phyloP scores from a whole-genome alignment of 1,139 yeast genomes.

The Zhuliangozyma parablackwelliae region DNA sequence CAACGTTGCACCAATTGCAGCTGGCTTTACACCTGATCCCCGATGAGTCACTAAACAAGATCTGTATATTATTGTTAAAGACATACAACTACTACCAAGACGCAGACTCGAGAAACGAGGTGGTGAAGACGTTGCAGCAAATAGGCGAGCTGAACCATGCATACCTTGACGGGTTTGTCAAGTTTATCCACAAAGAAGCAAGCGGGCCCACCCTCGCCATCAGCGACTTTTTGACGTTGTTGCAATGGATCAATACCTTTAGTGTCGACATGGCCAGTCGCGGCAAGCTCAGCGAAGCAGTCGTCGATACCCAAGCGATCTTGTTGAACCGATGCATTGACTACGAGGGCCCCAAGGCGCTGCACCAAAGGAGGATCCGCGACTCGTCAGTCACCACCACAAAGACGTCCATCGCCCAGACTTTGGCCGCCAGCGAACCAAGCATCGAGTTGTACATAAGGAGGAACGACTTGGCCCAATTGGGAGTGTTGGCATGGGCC shows the following conservation, averaged over 20 bases:
- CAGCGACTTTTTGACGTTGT: slow-evolving; percentile 51
- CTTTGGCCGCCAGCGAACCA: slow-evolving; percentile 12
- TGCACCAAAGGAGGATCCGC: slow-evolving; percentile 48
- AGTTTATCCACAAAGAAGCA: slow-evolving; percentile 35
- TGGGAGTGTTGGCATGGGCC: slow-evolving; percentile 42
- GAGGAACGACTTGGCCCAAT: slow-evolving; percentile 11
- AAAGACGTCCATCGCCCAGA: slow-evolving; percentile 20
- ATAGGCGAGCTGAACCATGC: slow-evolving; percentile 28
- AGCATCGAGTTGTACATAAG: too few species aligned
- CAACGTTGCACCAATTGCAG: slow-evolving; percentile 19
- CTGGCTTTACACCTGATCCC: slow-evolving; percentile 14
- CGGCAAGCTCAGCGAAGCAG: slow-evolving; percentile 10
- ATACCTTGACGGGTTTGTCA: slow-evolving; percentile 29
- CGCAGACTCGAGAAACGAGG: slow-evolving; percentile 39
- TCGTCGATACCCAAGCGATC: slow-evolving; percentile 18
- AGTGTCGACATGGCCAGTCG: slow-evolving; percentile 17
- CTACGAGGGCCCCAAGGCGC: slow-evolving; percentile 4
- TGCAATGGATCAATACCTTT: slow-evolving; percentile 50
- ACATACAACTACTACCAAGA: slow-evolving; percentile 53
- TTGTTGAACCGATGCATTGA: slow-evolving; percentile 18
- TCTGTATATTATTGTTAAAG: slow-evolving; percentile 29
- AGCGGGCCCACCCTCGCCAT: slow-evolving; percentile 38
- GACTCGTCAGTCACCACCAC: slow-evolving; percentile 39
- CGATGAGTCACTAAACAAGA: slow-evolving; percentile 16
- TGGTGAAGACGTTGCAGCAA: slow-evolving; percentile 31